Evolutionary conservation across 2,329 filamentous ascomycete genomes (phyloP), one percentile per base, ranked within the genome.

Genomic region (Ophiostoma sp.): DNA sequence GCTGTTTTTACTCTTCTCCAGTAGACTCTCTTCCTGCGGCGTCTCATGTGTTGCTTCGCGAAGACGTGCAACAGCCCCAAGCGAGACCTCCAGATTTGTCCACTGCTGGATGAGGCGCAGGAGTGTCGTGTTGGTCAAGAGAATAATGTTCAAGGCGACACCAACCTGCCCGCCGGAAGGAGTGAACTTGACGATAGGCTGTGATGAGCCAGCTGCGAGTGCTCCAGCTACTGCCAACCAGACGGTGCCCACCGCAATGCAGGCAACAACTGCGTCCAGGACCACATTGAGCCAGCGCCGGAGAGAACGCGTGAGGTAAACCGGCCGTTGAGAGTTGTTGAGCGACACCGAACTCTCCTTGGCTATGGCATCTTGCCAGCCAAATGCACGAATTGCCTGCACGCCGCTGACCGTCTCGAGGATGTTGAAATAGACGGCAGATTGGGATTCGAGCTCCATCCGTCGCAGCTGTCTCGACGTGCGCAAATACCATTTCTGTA

Each of bases 381-480:
- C 82, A 75, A 87, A 87, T 2, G 85, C 82, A 15, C 85, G 82
- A 17, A 87, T 80, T 1, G 85, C 87, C 0, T 81, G 78, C 1
- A 86, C 75, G 15, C 86, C 81, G 72, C 81, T 79, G 31, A 84
- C 80, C 0, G 83, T 81, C 75, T 86, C 83, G 3, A 85, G 72
- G 22, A 85, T 81, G 61, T 77, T 80, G 0, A 80, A 81, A 57
- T 79, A 85, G 0, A 89, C 79, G 0, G 83, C 84, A 0, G 87
- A 82, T 66, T 85, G 85, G 0, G 86, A 83, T 75, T 89, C 87
- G 0, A 90, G 81, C 68, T 89, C 88, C 36, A 89, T 78, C 15
- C 87, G 82, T 50, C 87, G 85, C 2, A 90, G 79, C 75, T 89
- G 88, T 0, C 87, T 83, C 0, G 87, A 89, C 0, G 87, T 89